Conservation (phyloP, 2,329 filamentous ascomycete species). For the Colletotrichum destructivum region DNA sequence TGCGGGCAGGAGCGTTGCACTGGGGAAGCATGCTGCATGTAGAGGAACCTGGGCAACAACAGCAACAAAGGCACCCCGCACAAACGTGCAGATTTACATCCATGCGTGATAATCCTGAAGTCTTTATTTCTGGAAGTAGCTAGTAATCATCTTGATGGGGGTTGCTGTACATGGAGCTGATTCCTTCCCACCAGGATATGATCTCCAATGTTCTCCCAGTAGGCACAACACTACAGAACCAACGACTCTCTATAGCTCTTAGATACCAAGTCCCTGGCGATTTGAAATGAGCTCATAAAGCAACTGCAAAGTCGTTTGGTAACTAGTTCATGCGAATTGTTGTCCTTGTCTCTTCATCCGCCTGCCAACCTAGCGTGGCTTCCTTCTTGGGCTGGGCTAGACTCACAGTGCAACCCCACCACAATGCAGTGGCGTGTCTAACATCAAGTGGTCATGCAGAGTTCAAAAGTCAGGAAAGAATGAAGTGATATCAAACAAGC, state of each 20-base stretch:
- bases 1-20: neutral
- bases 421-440: neutral
- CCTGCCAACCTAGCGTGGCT: neutral
- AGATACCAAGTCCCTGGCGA: neutral
- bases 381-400: neutral
- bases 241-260: slow-evolving; percentile 8
- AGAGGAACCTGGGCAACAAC: neutral
- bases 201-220: no score
- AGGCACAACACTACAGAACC: neutral
- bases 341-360: neutral
- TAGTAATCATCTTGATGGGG: fast-evolving
- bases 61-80: slow-evolving; percentile 11
- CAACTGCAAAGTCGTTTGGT: neutral
- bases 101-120: neutral
- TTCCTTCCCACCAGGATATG: neutral
- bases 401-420: neutral
- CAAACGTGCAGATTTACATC: neutral
- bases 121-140: no score
- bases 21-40: neutral
- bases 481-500: neutral
- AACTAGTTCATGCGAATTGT: neutral
- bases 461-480: no score
- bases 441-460: neutral
- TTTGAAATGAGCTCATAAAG: no score
- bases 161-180: neutral